A percentile compares a stretch with the other conserved stretches of the same genome.
Evolutionary conservation across 192 early-diverging fungal species (phyloP).

Genomic region (Coemansia sp.): DNA sequence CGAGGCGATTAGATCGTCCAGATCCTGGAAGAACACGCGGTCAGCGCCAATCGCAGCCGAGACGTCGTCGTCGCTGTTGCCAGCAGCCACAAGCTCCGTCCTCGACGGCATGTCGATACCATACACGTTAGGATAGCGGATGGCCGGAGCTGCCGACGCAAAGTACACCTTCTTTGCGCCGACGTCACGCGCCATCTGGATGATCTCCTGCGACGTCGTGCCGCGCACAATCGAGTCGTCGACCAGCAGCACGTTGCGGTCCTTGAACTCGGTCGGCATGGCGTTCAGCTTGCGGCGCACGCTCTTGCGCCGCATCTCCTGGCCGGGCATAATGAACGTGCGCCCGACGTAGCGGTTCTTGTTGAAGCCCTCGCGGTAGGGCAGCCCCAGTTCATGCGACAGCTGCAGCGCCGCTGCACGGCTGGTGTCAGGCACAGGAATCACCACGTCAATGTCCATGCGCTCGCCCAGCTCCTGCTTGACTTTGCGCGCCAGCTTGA

Average conservation of each 20-base stretch:
- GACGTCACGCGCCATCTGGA: slow-evolving; percentile 98
- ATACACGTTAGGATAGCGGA: slow-evolving; percentile 98
- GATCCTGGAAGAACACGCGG: slow-evolving; percentile 87
- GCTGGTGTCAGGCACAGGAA: slow-evolving; percentile 98
- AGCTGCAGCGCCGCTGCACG: slow-evolving; percentile 92
- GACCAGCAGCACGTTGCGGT: slow-evolving; percentile 95
- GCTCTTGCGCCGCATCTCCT: slow-evolving; percentile 83
- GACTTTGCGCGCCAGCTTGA: slow-evolving; percentile 87
- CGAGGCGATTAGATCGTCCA: slow-evolving; percentile 82
- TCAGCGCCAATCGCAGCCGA: slow-evolving; percentile 93
- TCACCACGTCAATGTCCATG: slow-evolving; percentile 96
- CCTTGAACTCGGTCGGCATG: slow-evolving; percentile 95
- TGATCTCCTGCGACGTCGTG: slow-evolving; percentile 97
- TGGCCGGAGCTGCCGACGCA: slow-evolving; percentile 95
- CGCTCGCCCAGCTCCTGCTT: slow-evolving; percentile 68
- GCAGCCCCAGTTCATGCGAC: slow-evolving; percentile 81
- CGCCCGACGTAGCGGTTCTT: slow-evolving; percentile 99
- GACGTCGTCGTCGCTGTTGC: slow-evolving; percentile 77
- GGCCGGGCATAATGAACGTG: slow-evolving; percentile 99
- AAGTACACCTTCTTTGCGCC: slow-evolving; percentile 99
- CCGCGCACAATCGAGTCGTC: slow-evolving; percentile 99
- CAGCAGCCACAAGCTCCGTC: slow-evolving; percentile 84
- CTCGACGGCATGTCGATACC: slow-evolving; percentile 99
- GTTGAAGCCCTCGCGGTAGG: slow-evolving; percentile 98
- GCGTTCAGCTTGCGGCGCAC: slow-evolving; percentile 98